These are phyloP conservation scores for Solanum appendiculatum DNA, from an alignment of 257 asterid species.

Conservation along the genomic window DNA sequence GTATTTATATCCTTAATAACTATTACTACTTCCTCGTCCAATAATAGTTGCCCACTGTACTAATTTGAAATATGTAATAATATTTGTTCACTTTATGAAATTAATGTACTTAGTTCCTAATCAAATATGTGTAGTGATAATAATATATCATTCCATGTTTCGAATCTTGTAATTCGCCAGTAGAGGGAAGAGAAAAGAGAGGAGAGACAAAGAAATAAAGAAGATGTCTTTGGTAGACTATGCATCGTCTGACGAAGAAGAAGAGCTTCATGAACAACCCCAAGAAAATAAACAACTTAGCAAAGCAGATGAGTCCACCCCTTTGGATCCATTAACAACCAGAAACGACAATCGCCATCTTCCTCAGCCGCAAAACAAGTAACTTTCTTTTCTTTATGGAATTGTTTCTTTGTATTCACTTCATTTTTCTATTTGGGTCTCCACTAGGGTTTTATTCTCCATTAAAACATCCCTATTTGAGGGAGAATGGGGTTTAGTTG, in stretches of 20 bases:
- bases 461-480: neutral
- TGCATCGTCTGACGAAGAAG: slow-evolving; percentile 41
- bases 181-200: neutral
- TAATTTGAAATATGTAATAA: too few relatives aligned
- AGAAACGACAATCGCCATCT: neutral
- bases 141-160: too few relatives aligned
- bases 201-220: neutral
- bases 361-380: slow-evolving; percentile 5
- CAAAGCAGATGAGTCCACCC: neutral
- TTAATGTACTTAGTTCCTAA: too few relatives aligned
- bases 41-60: too few relatives aligned
- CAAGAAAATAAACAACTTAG: neutral
- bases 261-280: neutral
- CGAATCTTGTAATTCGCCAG: too few relatives aligned
- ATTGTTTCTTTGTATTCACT: neutral
- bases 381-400: neutral
- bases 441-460: slow-evolving; percentile 4
- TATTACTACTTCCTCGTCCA: too few relatives aligned
- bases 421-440: neutral
- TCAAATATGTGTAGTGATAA: too few relatives aligned
- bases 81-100: too few relatives aligned
- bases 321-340: neutral
- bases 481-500: neutral
- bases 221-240: slow-evolving; percentile 81
- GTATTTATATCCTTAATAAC: too few relatives aligned